phyloP scores from a whole-genome alignment of 495 filamentous ascomycete species.

The Elasticomyces elasticus region DNA sequence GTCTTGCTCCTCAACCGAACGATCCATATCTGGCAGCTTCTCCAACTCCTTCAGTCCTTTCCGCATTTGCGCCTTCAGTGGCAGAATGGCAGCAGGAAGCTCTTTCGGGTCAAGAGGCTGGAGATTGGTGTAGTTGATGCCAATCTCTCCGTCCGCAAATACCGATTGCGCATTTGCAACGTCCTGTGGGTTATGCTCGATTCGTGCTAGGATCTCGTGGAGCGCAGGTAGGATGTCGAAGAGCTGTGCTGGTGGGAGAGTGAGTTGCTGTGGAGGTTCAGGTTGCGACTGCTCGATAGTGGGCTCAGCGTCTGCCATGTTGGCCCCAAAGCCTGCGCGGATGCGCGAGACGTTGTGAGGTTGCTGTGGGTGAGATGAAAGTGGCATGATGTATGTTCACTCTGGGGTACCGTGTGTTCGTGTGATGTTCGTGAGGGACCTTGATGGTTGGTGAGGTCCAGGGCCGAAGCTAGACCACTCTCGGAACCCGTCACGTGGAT shows the following conservation, averaged over 20 bases:
- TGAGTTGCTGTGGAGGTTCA: slow-evolving; percentile 9
- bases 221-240: slow-evolving; percentile 82
- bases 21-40: slow-evolving; percentile 61
- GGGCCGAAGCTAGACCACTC: no score
- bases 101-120: slow-evolving; percentile 60
- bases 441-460: no score
- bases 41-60: slow-evolving; percentile 60
- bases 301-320: not conserved
- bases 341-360: not conserved
- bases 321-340: not conserved
- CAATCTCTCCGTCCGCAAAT: not conserved
- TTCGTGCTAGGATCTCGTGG: slow-evolving; percentile 62
- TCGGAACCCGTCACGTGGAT: no score
- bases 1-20: slow-evolving; percentile 67
- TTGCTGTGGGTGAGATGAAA: not conserved
- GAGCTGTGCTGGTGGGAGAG: slow-evolving; percentile 45
- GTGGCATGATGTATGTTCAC: not conserved
- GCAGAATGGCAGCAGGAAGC: slow-evolving; percentile 60
- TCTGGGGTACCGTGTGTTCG: no score
- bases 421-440: no score
- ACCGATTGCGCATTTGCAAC: slow-evolving; percentile 11
- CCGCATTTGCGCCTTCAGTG: slow-evolving; percentile 69
- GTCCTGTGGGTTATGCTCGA: slow-evolving; percentile 40
- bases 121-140: slow-evolving; percentile 21
- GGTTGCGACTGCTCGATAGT: not conserved